Evolutionary conservation across 108 stramenopile genomes (phyloP), one percentile per base, ranked within the genome.

Genomic region (Cyclotella cryptica): DNA sequence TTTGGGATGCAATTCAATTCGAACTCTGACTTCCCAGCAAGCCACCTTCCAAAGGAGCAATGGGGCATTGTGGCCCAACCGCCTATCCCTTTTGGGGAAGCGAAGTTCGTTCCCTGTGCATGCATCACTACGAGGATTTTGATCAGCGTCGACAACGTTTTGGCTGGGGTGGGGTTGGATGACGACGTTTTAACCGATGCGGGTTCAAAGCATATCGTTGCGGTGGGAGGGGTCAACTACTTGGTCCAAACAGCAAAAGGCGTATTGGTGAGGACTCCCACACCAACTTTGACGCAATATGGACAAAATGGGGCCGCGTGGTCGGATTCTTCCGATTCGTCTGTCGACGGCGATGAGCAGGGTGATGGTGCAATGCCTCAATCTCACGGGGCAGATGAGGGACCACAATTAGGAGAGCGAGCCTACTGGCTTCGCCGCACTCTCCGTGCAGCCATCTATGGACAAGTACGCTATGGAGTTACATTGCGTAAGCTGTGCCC

Each of bases 401-500:
- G 47, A 22, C 60, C 13, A 42, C 58, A 41, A 69, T 72, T 26
- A 47, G 57, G 63, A 42, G 78, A 74, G 53, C 80, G 85, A 26
- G 89, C 89, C 28, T 95, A 95, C 65, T 95, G 94, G 94, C 80
- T 95, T 41, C 90, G 91, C 51, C 75, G 91, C 18, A 87, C 89
- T 27, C 78, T 95, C 15, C 86, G 94, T 27, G 88, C 88, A 66
- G 94, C 94, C 18, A 95, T 95, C 42, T 93, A 93, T 64, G 94
- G 94, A 4, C 69, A 87, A 15, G 94, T 95, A 1, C 72, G 89
- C 4, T 89, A 89, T 69, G 94, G 89, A 8, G 75, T 90, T 8
- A 85, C 93, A 8, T 74, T 95, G 42, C 86, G 86, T 35, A 79
- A 87, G 76, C 12, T 83, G 43, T 43, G 57, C 24, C 75, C 75